Conservation (phyloP, 768 basidiomycete species). For the Tubosaeta sp. region DNA sequence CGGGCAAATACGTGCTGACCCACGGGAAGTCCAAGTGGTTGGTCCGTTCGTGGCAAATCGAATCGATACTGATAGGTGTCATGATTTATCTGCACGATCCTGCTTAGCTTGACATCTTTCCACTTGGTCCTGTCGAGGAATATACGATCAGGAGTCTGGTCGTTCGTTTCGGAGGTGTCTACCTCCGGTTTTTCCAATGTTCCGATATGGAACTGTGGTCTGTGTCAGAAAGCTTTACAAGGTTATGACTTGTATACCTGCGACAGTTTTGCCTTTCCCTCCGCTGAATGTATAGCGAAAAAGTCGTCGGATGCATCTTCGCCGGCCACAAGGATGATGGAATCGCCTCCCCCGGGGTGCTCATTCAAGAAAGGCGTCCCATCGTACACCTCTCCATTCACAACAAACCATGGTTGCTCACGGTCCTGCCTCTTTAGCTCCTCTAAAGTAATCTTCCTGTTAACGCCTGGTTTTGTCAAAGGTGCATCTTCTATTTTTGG, state of each 20-base stretch:
- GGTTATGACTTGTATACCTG: slow-evolving; percentile 25
- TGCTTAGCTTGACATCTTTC: slow-evolving; percentile 41
- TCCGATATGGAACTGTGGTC: slow-evolving; percentile 43
- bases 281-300: slow-evolving; percentile 56
- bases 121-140: slow-evolving; percentile 47
- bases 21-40: slow-evolving; percentile 49
- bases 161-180: not conserved
- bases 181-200: slow-evolving; percentile 31
- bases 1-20: slow-evolving; percentile 60
- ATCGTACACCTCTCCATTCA: slow-evolving; percentile 54
- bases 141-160: slow-evolving; percentile 3
- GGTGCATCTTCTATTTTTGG: slow-evolving; percentile 19
- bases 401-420: slow-evolving; percentile 46
- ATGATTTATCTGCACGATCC: slow-evolving; percentile 39
- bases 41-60: slow-evolving; percentile 36
- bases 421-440: slow-evolving; percentile 40
- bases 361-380: slow-evolving; percentile 47
- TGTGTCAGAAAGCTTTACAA: slow-evolving; percentile 4
- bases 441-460: slow-evolving; percentile 39
- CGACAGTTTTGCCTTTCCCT: slow-evolving; percentile 42
- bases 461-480: slow-evolving; percentile 45
- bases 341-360: slow-evolving; percentile 56
- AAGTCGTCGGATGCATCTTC: slow-evolving; percentile 64
- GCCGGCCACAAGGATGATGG: slow-evolving; percentile 52
- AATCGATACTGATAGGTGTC: slow-evolving; percentile 51